These are phyloP conservation scores for Nigrograna mackinnonii DNA, from an alignment of 2,329 filamentous ascomycete genomes.

Conservation along the genomic window DNA sequence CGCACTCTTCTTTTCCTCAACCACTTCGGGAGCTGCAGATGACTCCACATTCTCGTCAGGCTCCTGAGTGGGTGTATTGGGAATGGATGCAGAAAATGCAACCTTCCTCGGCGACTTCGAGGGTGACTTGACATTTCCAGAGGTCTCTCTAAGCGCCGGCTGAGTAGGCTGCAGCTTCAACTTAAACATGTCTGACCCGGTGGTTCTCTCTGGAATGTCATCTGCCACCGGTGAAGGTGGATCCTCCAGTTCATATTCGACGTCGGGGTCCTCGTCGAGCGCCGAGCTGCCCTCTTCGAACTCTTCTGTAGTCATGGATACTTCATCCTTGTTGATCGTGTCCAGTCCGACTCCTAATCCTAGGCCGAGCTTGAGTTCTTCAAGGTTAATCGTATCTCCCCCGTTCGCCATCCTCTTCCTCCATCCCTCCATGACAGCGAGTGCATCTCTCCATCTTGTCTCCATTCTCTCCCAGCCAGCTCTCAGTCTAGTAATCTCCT, in stretches of 20 bases:
- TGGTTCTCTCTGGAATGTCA: slow-evolving; percentile 18
- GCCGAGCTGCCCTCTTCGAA: slow-evolving; percentile 29
- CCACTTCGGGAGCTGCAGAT: slow-evolving; percentile 27
- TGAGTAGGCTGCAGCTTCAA: slow-evolving; percentile 33
- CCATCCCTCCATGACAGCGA: slow-evolving; percentile 91
- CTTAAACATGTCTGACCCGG: slow-evolving; percentile 34
- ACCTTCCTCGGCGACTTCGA: slow-evolving; percentile 43
- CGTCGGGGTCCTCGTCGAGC: slow-evolving; percentile 32
- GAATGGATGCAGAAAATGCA: slow-evolving; percentile 40
- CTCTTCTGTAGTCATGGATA: slow-evolving; percentile 28
- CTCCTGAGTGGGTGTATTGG: slow-evolving; percentile 33
- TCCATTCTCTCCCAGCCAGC: slow-evolving; percentile 95
- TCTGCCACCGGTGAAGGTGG: slow-evolving; percentile 27
- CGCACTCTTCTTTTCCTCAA: slow-evolving; percentile 20
- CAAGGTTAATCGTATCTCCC: slow-evolving; percentile 68
- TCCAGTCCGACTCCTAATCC: slow-evolving; percentile 56
- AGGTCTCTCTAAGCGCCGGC: slow-evolving; percentile 38
- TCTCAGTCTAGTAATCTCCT: slow-evolving; percentile 82
- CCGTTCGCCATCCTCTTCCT: slow-evolving; percentile 75
- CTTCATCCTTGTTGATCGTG: slow-evolving; percentile 29
- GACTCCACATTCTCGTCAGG: slow-evolving; percentile 36
- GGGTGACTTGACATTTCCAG: slow-evolving; percentile 37
- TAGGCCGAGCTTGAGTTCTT: slow-evolving; percentile 64
- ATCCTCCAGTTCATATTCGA: slow-evolving; percentile 19
- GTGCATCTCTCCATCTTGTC: slow-evolving; percentile 83